Evolutionary conservation across 331 rosid genomes (phyloP).

Genomic region (Quercus phellos): DNA sequence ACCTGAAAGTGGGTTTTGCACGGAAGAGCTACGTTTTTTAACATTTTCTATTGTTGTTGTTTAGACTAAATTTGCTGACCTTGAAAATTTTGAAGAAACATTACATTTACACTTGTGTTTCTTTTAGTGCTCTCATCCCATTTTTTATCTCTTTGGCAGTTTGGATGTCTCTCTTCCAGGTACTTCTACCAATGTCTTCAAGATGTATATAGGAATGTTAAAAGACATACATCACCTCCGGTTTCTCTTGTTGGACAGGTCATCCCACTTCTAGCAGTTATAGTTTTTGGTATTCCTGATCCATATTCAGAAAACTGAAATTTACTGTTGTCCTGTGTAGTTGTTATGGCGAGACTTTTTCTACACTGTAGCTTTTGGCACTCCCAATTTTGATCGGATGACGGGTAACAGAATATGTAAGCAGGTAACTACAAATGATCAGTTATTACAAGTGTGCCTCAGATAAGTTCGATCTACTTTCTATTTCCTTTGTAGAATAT

Average conservation of each 20-base stretch:
- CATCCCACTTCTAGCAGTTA: slow-evolving; percentile 12
- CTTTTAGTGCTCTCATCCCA: background rate
- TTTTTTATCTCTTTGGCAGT: slow-evolving; percentile 51
- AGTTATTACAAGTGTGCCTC: background rate
- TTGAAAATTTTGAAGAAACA: background rate
- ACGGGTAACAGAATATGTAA: slow-evolving; percentile 76
- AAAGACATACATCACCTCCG: slow-evolving; percentile 72
- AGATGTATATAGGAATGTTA: slow-evolving; percentile 51
- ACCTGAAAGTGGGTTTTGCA: slow-evolving; percentile 72
- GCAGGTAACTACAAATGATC: slow-evolving; percentile 46
- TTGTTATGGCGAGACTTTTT: slow-evolving; percentile 91
- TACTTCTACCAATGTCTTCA: slow-evolving; percentile 77
- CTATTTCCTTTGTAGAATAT: background rate
- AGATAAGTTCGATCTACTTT: background rate
- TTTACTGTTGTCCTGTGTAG: slow-evolving; percentile 25
- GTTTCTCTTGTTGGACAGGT: slow-evolving; percentile 96
- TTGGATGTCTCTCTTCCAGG: slow-evolving; percentile 90
- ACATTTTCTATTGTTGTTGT: slow-evolving; percentile 2
- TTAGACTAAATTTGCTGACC: background rate
- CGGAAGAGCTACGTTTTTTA: slow-evolving; percentile 4
- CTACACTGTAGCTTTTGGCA: slow-evolving; percentile 86
- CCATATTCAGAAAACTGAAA: slow-evolving; percentile 27
- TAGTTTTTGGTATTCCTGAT: background rate
- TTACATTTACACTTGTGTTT: background rate
- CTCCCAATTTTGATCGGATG: slow-evolving; percentile 87